Evolutionary conservation across 768 basidiomycete genomes (phyloP).

Genomic region (Chalciporus piperatus): DNA sequence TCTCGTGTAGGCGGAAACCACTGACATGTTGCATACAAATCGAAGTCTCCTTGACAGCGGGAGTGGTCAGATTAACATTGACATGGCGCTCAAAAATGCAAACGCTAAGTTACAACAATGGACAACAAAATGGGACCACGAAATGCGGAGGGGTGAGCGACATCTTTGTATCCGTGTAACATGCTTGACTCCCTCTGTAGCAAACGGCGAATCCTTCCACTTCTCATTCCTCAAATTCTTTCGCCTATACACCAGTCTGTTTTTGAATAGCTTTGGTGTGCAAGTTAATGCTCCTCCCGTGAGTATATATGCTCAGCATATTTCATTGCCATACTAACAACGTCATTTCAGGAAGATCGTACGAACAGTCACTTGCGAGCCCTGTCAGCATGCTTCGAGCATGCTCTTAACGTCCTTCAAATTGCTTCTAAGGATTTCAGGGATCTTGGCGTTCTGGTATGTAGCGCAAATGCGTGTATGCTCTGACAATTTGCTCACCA

Average conservation of each 20-base stretch:
- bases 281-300: conserved; percentile 60
- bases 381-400: conserved; percentile 67
- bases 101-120: conserved; percentile 72
- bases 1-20: conserved; percentile 63
- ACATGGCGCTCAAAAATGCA: conserved; percentile 66
- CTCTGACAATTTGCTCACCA: not conserved
- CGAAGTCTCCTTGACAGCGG: conserved; percentile 41
- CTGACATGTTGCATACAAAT: conserved; percentile 64
- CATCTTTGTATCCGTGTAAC: not conserved
- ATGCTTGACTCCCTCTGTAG: conserved; percentile 34
- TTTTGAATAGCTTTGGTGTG: conserved; percentile 82
- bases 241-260: conserved; percentile 73
- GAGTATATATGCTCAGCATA: conserved; percentile 25
- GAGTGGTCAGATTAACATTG: conserved; percentile 68
- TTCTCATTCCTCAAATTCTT: conserved; percentile 73
- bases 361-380: conserved; percentile 65
- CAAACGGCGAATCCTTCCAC: conserved; percentile 74
- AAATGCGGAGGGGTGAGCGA: conserved; percentile 65
- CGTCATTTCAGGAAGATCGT: conserved; percentile 46
- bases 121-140: conserved; percentile 67
- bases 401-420: conserved; percentile 66
- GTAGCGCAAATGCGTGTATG: conserved; percentile 37
- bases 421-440: conserved; percentile 76
- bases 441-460: conserved; percentile 68
- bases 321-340: not conserved